These are phyloP conservation scores for Prorocentrum cordatum DNA, from an alignment of 169 alveolate genomes.

Conservation along the genomic window DNA sequence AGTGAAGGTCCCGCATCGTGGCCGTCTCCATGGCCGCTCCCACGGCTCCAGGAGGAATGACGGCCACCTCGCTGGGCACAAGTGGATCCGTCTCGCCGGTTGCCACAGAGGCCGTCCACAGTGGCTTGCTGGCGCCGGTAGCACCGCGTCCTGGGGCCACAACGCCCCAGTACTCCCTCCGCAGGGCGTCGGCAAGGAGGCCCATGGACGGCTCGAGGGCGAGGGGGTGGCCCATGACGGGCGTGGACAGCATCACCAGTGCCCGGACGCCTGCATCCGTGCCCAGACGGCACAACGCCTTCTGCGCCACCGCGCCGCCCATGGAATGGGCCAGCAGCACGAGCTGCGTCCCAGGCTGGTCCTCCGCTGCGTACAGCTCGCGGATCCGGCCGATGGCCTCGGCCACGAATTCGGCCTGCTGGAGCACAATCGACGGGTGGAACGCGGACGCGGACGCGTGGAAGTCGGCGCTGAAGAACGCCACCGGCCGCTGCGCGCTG, in stretches of 20 bases:
- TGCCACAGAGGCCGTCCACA: too few relatives aligned
- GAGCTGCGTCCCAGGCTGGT: not conserved
- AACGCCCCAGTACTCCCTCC: too few relatives aligned
- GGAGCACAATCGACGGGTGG: not conserved
- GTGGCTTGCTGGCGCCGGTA: too few relatives aligned
- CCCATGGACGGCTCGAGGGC: too few relatives aligned
- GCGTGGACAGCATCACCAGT: too few relatives aligned
- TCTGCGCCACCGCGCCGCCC: constrained; percentile 24
- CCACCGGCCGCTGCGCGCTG: not conserved
- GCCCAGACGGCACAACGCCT: too few relatives aligned
- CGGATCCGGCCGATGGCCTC: not conserved
- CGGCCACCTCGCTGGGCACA: constrained; percentile 25
- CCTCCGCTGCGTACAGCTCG: not conserved
- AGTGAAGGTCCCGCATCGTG: constrained; percentile 23
- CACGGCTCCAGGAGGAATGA: too few relatives aligned
- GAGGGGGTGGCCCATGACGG: too few relatives aligned
- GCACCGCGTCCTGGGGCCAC: too few relatives aligned
- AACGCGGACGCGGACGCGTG: constrained; percentile 22
- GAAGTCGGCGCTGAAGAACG: not conserved
- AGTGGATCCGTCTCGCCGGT: constrained; percentile 42
- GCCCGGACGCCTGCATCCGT: too few relatives aligned
- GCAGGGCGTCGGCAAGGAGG: too few relatives aligned
- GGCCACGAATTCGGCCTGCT: not conserved
- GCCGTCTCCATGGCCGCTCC: too few relatives aligned
- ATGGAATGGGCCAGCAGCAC: constrained; percentile 19